Base-by-base conservation (phyloP, 1,139 yeast species). In the Candida sp. region DNA sequence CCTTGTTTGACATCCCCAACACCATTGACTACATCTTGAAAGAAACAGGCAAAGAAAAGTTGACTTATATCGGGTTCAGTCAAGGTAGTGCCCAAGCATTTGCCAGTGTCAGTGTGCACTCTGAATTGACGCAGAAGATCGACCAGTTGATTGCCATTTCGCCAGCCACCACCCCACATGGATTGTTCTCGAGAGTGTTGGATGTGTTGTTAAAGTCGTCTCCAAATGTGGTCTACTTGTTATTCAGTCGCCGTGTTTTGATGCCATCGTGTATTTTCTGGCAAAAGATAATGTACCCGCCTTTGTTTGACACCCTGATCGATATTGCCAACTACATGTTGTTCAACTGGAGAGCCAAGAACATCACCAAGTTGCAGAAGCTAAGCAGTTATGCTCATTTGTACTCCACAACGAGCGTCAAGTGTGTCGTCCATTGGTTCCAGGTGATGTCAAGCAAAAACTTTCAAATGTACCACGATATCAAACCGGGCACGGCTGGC, bases 341-440 rank as follows among this genome's bases (percentile, higher is more conserved):
- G 49, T 93, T 93, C 70, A 82, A 87, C 63, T 93, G 98, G 98
- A 77, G 75, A 49, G 81, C 93, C 11, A 47, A 59, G 5, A 90
- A 93, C 67, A 93, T 93, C 57, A 71, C 84, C 31, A 77, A 80
- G 55, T 72, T 83, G 47, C 97, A 92, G 67, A 92, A 92, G 63
- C 69, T 86, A 49, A 81, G 90, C 31, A 81, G 91, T 37, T 93
- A 90, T 67, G 84, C 90, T 26, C 97, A 93, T 67, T 73, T 93
- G 49, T 93, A 92, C 70, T 89, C 96, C 1, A 89, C 96, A 27
- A 91, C 98, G 0, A 86, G 96, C 3, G 98, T 92, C 43, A 93
- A 93, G 68, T 84, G 90, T 26, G 94, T 91, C 46, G 98, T 92
- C 34, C 98, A 93, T 69, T 93, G 98, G 98, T 93, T 93, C 66